phyloP scores from a whole-genome alignment of 2,329 filamentous ascomycete species.

The Whalleya microplaca region DNA sequence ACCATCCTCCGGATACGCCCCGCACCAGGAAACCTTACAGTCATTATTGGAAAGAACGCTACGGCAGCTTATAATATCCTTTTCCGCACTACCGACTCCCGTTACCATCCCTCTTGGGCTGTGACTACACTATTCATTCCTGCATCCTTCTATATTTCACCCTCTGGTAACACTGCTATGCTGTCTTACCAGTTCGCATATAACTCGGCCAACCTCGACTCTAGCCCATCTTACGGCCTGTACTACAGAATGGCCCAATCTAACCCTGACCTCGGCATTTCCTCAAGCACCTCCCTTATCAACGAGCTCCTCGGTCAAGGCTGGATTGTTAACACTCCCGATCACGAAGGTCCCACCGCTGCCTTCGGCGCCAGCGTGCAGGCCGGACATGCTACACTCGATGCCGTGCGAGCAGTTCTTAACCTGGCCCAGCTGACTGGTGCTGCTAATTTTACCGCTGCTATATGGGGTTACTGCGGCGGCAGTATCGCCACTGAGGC shows the following conservation, averaged over 20 bases:
- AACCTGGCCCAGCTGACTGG: constrained; percentile 4
- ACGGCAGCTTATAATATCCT: constrained; percentile 40
- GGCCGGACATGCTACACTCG: constrained; percentile 23
- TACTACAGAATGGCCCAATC: constrained; percentile 8
- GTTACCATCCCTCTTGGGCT: constrained; percentile 41
- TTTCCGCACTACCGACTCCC: constrained; percentile 43
- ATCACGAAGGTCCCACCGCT: constrained; percentile 49
- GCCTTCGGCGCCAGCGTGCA: constrained; percentile 18
- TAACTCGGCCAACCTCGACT: constrained; percentile 41
- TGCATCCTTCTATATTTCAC: constrained; percentile 5
- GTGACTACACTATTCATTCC: constrained; percentile 41
- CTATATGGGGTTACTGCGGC: constrained; percentile 60
- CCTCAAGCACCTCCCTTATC: constrained; percentile 28
- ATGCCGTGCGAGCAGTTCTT: constrained; percentile 20
- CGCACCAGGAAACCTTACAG: constrained; percentile 32
- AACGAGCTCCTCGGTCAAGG: constrained; percentile 44
- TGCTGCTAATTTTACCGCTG: constrained; percentile 34
- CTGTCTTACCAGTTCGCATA: constrained; percentile 46
- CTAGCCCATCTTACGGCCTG: constrained; percentile 40
- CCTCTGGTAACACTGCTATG: constrained; percentile 25
- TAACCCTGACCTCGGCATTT: constrained; percentile 12
- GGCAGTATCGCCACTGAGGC: constrained; percentile 55
- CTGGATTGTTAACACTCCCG: constrained; percentile 52
- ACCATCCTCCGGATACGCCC: constrained; percentile 36
- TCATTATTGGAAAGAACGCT: constrained; percentile 6